Evolutionary conservation across 1,284 basidiomycete genomes (phyloP).

Genomic region (Hymenochaete sp.): DNA sequence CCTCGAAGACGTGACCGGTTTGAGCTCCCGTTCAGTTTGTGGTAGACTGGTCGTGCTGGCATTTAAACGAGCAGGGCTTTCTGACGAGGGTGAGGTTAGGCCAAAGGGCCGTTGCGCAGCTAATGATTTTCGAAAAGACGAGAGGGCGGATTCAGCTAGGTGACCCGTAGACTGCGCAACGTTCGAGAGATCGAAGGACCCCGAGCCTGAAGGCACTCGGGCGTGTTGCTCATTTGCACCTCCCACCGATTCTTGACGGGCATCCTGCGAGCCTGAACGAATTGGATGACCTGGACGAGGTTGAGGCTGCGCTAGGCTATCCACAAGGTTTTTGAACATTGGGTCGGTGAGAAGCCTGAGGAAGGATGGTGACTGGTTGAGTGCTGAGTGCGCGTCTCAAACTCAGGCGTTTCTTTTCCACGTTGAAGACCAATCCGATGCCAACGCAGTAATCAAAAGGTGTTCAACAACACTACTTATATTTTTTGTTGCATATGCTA

Average conservation of each 20-base stretch:
- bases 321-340: conserved; percentile 52
- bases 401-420: too few species aligned
- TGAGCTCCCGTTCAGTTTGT: conserved; percentile 21
- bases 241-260: too few species aligned
- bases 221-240: conserved; percentile 22
- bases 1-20: conserved; percentile 31
- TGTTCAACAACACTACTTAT: too few species aligned
- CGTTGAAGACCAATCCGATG: too few species aligned
- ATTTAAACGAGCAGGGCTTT: neutral
- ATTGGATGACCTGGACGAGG: conserved; percentile 27
- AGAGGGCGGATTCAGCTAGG: conserved; percentile 50
- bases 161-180: conserved; percentile 39
- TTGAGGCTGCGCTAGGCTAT: conserved; percentile 37
- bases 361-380: too few species aligned
- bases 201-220: conserved; percentile 19
- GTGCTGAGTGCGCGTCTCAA: too few species aligned
- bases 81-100: conserved; percentile 22
- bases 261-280: conserved; percentile 26
- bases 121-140: conserved; percentile 54
- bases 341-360: too few species aligned
- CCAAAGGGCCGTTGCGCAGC: conserved; percentile 40
- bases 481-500: neutral
- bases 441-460: too few species aligned
- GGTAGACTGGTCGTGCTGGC: conserved; percentile 3
- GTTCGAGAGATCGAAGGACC: conserved; percentile 29